Evolutionary conservation across 2,329 filamentous ascomycete genomes (phyloP).

Genomic region (Domatiomyces globalis): DNA sequence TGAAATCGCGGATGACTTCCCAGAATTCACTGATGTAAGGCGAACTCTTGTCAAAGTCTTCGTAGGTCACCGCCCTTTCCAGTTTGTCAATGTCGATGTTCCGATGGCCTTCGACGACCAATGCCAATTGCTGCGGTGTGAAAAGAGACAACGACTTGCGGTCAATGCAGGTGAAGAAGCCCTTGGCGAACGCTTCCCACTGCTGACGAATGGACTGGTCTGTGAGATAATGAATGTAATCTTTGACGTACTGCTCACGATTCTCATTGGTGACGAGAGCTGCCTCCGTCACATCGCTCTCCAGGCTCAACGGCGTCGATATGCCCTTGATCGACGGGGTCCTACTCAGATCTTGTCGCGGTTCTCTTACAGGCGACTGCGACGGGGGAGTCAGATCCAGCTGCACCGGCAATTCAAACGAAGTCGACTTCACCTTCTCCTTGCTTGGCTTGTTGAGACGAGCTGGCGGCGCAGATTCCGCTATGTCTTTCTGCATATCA

Average conservation of each 20-base stretch:
- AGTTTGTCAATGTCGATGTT: constrained; percentile 66
- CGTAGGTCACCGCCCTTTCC: constrained; percentile 58
- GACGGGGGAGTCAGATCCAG: constrained; percentile 1
- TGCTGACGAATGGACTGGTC: constrained; percentile 64
- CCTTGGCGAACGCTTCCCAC: constrained; percentile 63
- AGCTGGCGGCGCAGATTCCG: constrained; percentile 3
- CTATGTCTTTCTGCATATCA: constrained; percentile 36
- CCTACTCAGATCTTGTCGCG: constrained; percentile 1
- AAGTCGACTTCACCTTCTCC: constrained; percentile 13
- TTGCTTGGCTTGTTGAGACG: constrained; percentile 10
- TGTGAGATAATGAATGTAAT: constrained; percentile 75
- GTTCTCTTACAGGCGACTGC: constrained; percentile 1
- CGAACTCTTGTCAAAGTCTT: constrained; percentile 56
- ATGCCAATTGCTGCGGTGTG: constrained; percentile 55
- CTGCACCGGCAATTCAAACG: constrained; percentile 13
- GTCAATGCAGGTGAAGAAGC: constrained; percentile 64
- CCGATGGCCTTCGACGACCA: constrained; percentile 68
- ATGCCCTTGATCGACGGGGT: constrained; percentile 11
- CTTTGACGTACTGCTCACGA: constrained; percentile 60
- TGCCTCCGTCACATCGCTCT: constrained; percentile 25
- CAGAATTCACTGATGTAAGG: constrained; percentile 68
- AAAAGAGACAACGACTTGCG: constrained; percentile 58
- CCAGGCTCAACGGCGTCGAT: constrained; percentile 7
- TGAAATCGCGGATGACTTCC: constrained; percentile 51
- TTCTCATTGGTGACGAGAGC: constrained; percentile 69